Percentiles rank a stretch among this genome's conserved stretches.
These are phyloP conservation scores for Microdochium bolleyi DNA, from an alignment of 2,329 filamentous ascomycete genomes.

Conservation along the genomic window DNA sequence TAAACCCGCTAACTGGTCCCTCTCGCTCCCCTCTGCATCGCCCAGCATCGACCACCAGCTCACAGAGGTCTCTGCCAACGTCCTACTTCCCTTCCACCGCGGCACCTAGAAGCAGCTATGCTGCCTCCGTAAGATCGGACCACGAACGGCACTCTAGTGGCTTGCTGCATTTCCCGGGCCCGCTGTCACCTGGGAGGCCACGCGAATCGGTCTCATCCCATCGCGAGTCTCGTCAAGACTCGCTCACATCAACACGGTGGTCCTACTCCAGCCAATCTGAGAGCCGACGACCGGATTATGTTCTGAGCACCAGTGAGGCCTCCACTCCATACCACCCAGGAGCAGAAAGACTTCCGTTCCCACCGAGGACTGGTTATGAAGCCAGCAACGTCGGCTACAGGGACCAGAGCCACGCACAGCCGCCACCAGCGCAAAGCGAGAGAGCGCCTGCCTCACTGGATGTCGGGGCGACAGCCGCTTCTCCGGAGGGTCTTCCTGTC, in stretches of 20 bases:
- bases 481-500: conserved; percentile 36
- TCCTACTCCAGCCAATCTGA: background rate
- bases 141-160: conserved; percentile 31
- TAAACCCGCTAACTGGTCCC: conserved; percentile 26
- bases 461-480: conserved; percentile 19
- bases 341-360: background rate
- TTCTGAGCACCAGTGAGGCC: background rate
- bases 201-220: conserved; percentile 1
- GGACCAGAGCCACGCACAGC: conserved; percentile 6
- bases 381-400: background rate
- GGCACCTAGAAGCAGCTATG: conserved; percentile 9
- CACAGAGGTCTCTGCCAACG: conserved; percentile 28
- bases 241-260: conserved; percentile 10
- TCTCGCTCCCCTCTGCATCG: conserved; percentile 38
- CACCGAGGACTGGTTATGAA: background rate
- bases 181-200: conserved; percentile 32
- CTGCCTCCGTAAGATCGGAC: conserved; percentile 30
- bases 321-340: background rate
- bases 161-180: conserved; percentile 35
- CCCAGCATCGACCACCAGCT: conserved; percentile 27
- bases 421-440: conserved; percentile 12
- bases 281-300: background rate
- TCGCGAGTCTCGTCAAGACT: conserved; percentile 22
- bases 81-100: conserved; percentile 36
- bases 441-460: conserved; percentile 2